Percentiles rank a stretch among this genome's conserved stretches.
phyloP scores from a whole-genome alignment of 2,329 filamentous ascomycete genomes.

The Talaromyces amestolkiae region DNA sequence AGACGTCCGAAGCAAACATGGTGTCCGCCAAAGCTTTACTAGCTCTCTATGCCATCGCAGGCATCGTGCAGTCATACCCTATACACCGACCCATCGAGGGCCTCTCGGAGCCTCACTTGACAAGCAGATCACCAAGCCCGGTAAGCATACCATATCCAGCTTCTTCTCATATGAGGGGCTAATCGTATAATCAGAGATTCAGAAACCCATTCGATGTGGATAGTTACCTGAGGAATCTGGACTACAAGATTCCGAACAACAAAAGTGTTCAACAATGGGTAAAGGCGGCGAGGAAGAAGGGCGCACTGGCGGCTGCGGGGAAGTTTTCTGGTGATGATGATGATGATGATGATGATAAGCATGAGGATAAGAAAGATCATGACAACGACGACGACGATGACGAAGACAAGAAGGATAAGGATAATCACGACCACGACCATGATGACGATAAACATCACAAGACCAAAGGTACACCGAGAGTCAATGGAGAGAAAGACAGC shows the following conservation, averaged over 20 bases:
- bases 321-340: background rate
- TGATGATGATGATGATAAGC: background rate
- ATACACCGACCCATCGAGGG: constrained; percentile 7
- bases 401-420: background rate
- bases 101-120: background rate
- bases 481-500: background rate
- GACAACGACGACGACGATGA: background rate
- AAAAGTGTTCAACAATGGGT: constrained; percentile 17
- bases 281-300: constrained; percentile 10
- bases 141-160: background rate
- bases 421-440: background rate
- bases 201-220: constrained; percentile 17
- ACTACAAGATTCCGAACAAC: constrained; percentile 16
- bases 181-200: constrained; percentile 9
- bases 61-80: constrained; percentile 7
- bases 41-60: constrained; percentile 1
- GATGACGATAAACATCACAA: background rate
- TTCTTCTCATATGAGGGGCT: background rate
- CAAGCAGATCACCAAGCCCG: constrained; percentile 1
- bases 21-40: constrained; percentile 12
- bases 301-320: constrained; percentile 11
- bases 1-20: constrained; percentile 6
- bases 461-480: background rate
- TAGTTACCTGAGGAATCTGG: constrained; percentile 10
- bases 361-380: background rate